Conservation (phyloP, 2,329 filamentous ascomycete species). For the Davidsoniella australis region DNA sequence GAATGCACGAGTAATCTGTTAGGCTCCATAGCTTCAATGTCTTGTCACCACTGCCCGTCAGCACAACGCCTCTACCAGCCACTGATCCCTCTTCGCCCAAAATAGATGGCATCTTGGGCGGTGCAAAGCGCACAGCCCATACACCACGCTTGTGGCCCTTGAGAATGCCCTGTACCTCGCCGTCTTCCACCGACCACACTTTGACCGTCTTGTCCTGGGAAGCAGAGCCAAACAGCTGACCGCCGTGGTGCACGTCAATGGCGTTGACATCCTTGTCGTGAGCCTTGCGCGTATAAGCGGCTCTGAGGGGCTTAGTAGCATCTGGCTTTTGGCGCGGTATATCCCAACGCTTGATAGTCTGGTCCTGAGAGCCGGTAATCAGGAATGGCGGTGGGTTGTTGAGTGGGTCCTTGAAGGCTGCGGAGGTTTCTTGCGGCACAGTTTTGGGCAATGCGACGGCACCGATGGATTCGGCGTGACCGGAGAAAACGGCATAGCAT, state of each 20-base stretch:
- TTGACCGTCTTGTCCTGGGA: constrained; percentile 96
- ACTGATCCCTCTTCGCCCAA: constrained; percentile 55
- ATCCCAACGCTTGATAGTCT: constrained; percentile 90
- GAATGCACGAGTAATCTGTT: constrained; percentile 75
- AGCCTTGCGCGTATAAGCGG: constrained; percentile 77
- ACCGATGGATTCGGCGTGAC: constrained; percentile 85
- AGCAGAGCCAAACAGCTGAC: constrained; percentile 79
- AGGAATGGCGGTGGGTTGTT: constrained; percentile 69
- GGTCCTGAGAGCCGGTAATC: constrained; percentile 84
- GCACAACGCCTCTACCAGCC: constrained; percentile 62
- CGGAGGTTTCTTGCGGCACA: constrained; percentile 48
- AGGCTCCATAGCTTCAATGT: constrained; percentile 92
- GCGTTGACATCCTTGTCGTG: constrained; percentile 99
- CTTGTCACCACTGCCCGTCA: constrained; percentile 91
- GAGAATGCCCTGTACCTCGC: constrained; percentile 79
- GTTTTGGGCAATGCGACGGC: constrained; percentile 69
- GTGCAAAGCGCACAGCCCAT: constrained; percentile 87
- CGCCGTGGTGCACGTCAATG: constrained; percentile 59
- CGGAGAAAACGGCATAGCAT: constrained; percentile 71
- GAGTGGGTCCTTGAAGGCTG: constrained; percentile 55
- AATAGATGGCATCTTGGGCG: constrained; percentile 55
- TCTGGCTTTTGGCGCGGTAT: constrained; percentile 40
- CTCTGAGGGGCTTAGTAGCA: constrained; percentile 34
- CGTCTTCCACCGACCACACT: constrained; percentile 82
- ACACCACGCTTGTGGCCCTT: constrained; percentile 88